These are phyloP conservation scores for Tylopilus balloui DNA, from an alignment of 768 basidiomycete species.

Conservation along the genomic window DNA sequence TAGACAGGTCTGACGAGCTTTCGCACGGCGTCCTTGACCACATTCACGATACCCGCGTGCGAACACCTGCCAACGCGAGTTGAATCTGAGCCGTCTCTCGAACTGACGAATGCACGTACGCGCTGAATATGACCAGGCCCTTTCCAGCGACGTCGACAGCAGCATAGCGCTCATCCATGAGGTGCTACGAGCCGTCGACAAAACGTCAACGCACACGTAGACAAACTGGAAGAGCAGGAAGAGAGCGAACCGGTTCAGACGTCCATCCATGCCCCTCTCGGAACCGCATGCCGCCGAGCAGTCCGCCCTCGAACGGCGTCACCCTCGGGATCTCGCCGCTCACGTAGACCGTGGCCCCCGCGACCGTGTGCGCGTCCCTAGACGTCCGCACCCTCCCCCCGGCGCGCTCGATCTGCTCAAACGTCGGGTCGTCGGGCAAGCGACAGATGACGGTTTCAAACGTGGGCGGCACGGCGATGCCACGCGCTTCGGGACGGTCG, in stretches of 20 bases:
- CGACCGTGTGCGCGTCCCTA: constrained; percentile 59
- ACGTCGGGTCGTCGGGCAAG: constrained; percentile 67
- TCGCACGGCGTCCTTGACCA: constrained; percentile 62
- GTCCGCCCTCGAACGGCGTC: constrained; percentile 62
- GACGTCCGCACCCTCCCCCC: constrained; percentile 57
- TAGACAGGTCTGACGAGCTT: constrained; percentile 66
- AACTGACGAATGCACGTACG: constrained; percentile 44
- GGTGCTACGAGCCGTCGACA: constrained; percentile 40
- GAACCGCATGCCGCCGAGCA: constrained; percentile 68
- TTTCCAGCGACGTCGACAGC: constrained; percentile 76
- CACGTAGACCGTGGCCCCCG: constrained; percentile 61
- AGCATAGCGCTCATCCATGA: constrained; percentile 82
- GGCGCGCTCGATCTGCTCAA: constrained; percentile 53
- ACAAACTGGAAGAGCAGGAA: background rate
- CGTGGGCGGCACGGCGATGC: constrained; percentile 62
- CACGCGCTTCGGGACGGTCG: constrained; percentile 65
- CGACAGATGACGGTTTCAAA: constrained; percentile 54
- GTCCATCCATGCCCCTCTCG: constrained; percentile 41
- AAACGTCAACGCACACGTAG: background rate
- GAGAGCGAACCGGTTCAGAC: constrained; percentile 45
- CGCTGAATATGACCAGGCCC: constrained; percentile 78
- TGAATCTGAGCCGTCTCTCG: background rate
- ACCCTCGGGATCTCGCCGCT: constrained; percentile 78
- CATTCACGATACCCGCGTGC: constrained; percentile 85
- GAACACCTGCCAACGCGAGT: constrained; percentile 60